A percentile compares a stretch with the other conserved stretches of the same genome.
Evolutionary conservation across 1,139 yeast genomes (phyloP).

Genomic region (Debaryomyces psychrophilus): DNA sequence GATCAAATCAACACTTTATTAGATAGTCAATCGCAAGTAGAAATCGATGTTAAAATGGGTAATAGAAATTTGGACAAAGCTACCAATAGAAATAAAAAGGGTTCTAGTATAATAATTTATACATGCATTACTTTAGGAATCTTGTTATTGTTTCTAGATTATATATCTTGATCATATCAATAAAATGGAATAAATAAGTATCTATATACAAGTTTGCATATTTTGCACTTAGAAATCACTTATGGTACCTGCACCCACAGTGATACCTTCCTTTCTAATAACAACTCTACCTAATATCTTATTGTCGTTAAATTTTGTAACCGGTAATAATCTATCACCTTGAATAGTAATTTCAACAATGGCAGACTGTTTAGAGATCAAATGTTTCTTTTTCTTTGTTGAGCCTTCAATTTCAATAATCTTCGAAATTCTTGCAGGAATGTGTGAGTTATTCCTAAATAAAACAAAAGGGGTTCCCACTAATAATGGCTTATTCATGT

Average conservation of each 20-base stretch:
- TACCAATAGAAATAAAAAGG: conserved; percentile 66
- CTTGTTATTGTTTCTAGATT: conserved; percentile 65
- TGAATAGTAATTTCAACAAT: conserved; percentile 66
- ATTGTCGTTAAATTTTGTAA: conserved; percentile 61
- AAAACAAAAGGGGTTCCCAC: conserved; percentile 83
- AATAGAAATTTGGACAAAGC: conserved; percentile 75
- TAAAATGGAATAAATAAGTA: neutral
- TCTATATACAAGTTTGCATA: neutral
- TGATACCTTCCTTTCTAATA: conserved; percentile 79
- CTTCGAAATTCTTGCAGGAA: conserved; percentile 69
- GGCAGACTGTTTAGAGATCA: conserved; percentile 75
- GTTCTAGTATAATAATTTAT: conserved; percentile 67
- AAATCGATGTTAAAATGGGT: conserved; percentile 70
- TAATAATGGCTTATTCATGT: conserved; percentile 71
- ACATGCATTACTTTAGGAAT: conserved; percentile 65
- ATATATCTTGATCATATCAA: conserved; percentile 37
- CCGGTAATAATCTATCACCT: conserved; percentile 59
- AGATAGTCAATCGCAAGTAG: conserved; percentile 72
- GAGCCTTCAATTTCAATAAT: conserved; percentile 50
- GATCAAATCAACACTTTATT: conserved; percentile 68
- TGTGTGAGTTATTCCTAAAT: conserved; percentile 79
- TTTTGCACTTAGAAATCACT: conserved; percentile 18
- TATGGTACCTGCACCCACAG: conserved; percentile 86
- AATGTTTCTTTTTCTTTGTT: conserved; percentile 62
- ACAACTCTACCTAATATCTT: conserved; percentile 79